These are phyloP conservation scores for Wickerhamomyces alni DNA, from an alignment of 805 yeast genomes.

Conservation along the genomic window DNA sequence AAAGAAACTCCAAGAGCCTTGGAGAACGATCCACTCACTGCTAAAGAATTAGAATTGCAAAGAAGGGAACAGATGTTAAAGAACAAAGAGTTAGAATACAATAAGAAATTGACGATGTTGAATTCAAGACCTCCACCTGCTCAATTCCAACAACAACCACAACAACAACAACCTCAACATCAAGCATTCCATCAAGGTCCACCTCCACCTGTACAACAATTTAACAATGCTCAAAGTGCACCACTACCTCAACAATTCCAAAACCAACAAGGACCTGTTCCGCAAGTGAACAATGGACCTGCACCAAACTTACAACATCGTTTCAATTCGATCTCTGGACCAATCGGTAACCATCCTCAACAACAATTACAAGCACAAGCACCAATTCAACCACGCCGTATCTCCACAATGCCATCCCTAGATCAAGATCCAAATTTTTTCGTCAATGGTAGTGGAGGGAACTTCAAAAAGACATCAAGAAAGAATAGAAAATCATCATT, in stretches of 20 bases:
- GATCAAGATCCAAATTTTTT: constrained; percentile 7
- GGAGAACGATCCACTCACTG: neutral
- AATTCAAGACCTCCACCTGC: constrained; percentile 6
- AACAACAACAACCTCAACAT: constrained; percentile 1
- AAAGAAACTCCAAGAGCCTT: neutral
- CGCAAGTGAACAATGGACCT: constrained; percentile 1
- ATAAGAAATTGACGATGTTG: constrained; percentile 15
- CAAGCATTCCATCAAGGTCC: neutral
- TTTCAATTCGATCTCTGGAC: constrained; percentile 1
- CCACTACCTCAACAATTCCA: constrained; percentile 1
- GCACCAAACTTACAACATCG: constrained; percentile 2
- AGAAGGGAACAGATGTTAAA: constrained; percentile 19
- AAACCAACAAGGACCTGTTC: constrained; percentile 6
- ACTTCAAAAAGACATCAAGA: constrained; percentile 34
- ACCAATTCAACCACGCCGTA: constrained; percentile 21
- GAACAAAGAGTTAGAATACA: constrained; percentile 21
- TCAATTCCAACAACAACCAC: constrained; percentile 3
- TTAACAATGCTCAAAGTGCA: constrained; percentile 17
- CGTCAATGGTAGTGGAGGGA: constrained; percentile 5
- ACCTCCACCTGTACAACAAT: neutral
- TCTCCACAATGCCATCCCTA: constrained; percentile 19
- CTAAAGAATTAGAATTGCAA: constrained; percentile 23
- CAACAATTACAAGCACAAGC: constrained; percentile 14
- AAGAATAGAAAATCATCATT: constrained; percentile 38
- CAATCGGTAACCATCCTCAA: neutral